Base-by-base conservation (phyloP, 1,284 basidiomycete species). In the Caloboletus inedulis region DNA sequence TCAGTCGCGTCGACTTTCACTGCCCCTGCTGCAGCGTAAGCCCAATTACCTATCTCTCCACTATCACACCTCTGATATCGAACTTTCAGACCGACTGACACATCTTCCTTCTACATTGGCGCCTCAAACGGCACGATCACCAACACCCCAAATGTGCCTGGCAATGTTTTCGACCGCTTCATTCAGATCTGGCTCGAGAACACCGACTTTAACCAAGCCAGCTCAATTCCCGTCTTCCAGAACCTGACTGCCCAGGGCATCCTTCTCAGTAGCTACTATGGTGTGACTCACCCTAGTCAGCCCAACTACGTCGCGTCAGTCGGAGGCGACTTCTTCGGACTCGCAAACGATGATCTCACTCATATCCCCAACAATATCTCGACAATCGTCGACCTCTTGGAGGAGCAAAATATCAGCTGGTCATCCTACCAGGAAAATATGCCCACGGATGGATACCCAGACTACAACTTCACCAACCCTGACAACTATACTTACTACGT, bases 291-390 rank as follows among this genome's bases (percentile, higher is more conserved):
- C 59, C 82, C 84, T 12, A 84, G 81, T 1, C 73, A 86, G 64
- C 85, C 85, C 23, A 85, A 87, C 62, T 87, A 84, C 54, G 54
- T 79, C 34, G 74, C 79, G 7, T 63, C 71, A 0, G 69, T 75
- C 7, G 76, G 76, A 23, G 86, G 85, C 44, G 79, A 82, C 61
- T 85, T 80, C 65, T 87, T 74, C 39, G 86, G 84, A n/a, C 70
- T 81, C 56, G 68, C 62, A 1, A 71, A 72, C 52, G 85, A 89
- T 59, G 61, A 63, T 14, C 66, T 76, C 39, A 71, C 69, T 55
- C 61, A 43, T 34, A 52, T 72, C 31, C 64, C 69, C 7, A 56
- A 40, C 33, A 79, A 77, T 62, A 72, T 84, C 23, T 81, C 81
- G 3, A 80, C 79, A 13, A 59, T 87, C 39, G 78, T 84, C 33